Percentiles rank a stretch among this genome's conserved stretches.
phyloP scores from a whole-genome alignment of 2,329 filamentous ascomycete species.

The Cercospora sesami region DNA sequence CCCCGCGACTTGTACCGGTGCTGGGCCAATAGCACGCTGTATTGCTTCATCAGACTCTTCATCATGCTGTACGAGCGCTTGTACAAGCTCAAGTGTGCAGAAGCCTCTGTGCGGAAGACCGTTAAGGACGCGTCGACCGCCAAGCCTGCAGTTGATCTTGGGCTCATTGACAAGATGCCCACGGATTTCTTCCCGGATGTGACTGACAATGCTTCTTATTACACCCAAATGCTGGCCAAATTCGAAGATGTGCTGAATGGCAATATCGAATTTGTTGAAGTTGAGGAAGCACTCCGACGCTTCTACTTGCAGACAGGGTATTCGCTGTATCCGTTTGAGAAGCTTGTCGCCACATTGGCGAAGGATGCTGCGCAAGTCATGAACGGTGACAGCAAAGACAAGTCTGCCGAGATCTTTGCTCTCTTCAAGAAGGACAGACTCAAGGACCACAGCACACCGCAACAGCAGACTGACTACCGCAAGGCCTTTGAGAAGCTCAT shows the following conservation, averaged over 20 bases:
- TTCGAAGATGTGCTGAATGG: slow-evolving; percentile 83
- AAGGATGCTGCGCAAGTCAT: slow-evolving; percentile 81
- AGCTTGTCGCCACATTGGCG: slow-evolving; percentile 77
- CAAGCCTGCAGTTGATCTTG: slow-evolving; percentile 81
- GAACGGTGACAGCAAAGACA: slow-evolving; percentile 84
- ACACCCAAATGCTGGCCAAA: slow-evolving; percentile 79
- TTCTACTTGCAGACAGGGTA: slow-evolving; percentile 91
- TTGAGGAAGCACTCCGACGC: slow-evolving; percentile 86
- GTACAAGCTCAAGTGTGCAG: slow-evolving; percentile 77
- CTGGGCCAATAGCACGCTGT: slow-evolving; percentile 87
- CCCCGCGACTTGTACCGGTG: slow-evolving; percentile 80
- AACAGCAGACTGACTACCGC: slow-evolving; percentile 84
- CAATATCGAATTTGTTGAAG: slow-evolving; percentile 76
- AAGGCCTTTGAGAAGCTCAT: slow-evolving; percentile 91
- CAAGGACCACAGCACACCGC: slow-evolving; percentile 81
- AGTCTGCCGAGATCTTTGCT: slow-evolving; percentile 85
- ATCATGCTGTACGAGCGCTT: slow-evolving; percentile 86
- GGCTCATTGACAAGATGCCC: slow-evolving; percentile 75
- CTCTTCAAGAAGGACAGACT: slow-evolving; percentile 81
- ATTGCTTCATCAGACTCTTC: slow-evolving; percentile 92
- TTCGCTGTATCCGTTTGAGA: slow-evolving; percentile 90
- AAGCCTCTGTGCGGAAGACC: slow-evolving; percentile 69
- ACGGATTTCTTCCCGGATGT: slow-evolving; percentile 72
- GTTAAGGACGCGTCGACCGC: slow-evolving; percentile 70
- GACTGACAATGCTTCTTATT: slow-evolving; percentile 68